A percentile compares a stretch with the other conserved stretches of the same genome.
phyloP scores from a whole-genome alignment of 2,329 filamentous ascomycete genomes.

The Pseudocercospora cruenta region DNA sequence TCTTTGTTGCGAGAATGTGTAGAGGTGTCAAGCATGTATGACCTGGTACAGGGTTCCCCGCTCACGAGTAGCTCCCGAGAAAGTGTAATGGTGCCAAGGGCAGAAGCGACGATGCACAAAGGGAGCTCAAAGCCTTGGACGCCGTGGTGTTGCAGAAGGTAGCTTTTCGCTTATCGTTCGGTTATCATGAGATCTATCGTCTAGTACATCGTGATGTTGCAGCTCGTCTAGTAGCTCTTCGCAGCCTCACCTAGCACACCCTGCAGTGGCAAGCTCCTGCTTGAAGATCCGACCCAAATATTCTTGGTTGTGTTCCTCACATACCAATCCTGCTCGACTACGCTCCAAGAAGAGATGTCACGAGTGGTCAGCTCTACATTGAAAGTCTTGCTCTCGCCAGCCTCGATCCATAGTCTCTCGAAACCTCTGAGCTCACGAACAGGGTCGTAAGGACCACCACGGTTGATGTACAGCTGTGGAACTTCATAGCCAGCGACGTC shows the following conservation, averaged over 20 bases:
- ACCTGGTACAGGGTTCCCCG: neutral
- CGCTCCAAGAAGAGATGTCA: constrained; percentile 57
- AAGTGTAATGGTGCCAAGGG: too few species aligned
- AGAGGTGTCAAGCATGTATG: neutral
- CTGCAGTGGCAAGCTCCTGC: constrained; percentile 53
- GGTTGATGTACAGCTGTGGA: constrained; percentile 54
- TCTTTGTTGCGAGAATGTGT: too few species aligned
- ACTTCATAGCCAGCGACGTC: constrained; percentile 55
- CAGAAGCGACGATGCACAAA: neutral
- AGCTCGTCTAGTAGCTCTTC: neutral
- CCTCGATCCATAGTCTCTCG: constrained; percentile 37
- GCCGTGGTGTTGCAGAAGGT: neutral
- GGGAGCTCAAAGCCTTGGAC: too few species aligned
- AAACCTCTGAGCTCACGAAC: constrained; percentile 40
- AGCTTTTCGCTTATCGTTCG: neutral
- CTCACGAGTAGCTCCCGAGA: neutral
- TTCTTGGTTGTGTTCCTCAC: constrained; percentile 59
- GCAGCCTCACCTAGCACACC: constrained; percentile 16
- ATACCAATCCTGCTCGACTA: constrained; percentile 58
- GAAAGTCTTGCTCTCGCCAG: constrained; percentile 38
- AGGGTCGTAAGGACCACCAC: constrained; percentile 56
- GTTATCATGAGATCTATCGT: neutral
- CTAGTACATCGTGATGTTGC: neutral
- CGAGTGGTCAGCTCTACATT: constrained; percentile 45
- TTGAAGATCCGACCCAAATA: constrained; percentile 61